Evolutionary conservation across 1,139 yeast genomes (phyloP).

Genomic region (Pichia norvegensis): DNA sequence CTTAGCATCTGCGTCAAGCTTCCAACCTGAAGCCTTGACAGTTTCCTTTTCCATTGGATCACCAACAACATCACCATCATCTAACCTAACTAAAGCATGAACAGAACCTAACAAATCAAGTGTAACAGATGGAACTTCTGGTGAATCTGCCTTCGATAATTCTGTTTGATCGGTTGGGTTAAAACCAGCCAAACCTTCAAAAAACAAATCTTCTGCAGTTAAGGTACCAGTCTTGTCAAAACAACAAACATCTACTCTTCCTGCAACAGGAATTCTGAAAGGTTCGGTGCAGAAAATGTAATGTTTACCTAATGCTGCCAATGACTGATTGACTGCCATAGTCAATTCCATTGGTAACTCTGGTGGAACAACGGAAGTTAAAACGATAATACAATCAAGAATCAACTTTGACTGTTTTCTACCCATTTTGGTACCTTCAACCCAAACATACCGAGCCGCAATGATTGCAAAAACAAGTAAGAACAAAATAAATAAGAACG

Average conservation of each 20-base stretch:
- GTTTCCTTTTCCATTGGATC: conserved; percentile 99
- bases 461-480: conserved; percentile 85
- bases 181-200: conserved; percentile 93
- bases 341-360: conserved; percentile 99
- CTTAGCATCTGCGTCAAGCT: conserved; percentile 46
- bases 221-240: conserved; percentile 98
- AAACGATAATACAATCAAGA: conserved; percentile 88
- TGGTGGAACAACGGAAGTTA: conserved; percentile 98
- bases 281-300: conserved; percentile 98
- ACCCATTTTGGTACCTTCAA: conserved; percentile 93
- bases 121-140: conserved; percentile 56
- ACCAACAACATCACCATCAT: conserved; percentile 96
- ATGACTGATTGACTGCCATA: conserved; percentile 91
- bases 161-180: conserved; percentile 46
- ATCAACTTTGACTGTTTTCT: conserved; percentile 89
- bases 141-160: conserved; percentile 44
- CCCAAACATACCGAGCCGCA: conserved; percentile 98
- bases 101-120: conserved; percentile 83
- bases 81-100: conserved; percentile 87
- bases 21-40: conserved; percentile 81
- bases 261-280: conserved; percentile 95
- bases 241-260: conserved; percentile 96
- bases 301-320: conserved; percentile 78
- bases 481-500: conserved; percentile 84
- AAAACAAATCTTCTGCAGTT: conserved; percentile 93